Evolutionary conservation across 768 basidiomycete genomes (phyloP).

Genomic region (Favolaschia claudopus): DNA sequence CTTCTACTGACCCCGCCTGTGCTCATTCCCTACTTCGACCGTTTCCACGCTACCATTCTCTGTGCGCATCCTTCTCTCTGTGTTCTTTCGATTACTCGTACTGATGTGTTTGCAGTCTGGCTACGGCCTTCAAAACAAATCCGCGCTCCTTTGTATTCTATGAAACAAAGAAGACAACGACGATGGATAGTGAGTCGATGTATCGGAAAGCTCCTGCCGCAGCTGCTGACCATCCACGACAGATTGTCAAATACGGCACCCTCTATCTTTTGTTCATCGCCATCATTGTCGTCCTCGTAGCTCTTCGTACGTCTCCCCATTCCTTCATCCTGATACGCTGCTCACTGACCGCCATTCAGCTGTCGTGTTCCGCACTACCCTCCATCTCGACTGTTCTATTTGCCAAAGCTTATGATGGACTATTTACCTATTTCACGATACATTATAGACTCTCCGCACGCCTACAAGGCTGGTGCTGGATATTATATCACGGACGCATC

Average conservation of each 20-base stretch:
- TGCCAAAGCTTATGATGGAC: constrained; percentile 70
- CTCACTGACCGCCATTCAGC: constrained; percentile 46
- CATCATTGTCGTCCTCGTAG: constrained; percentile 79
- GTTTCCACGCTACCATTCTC: constrained; percentile 88
- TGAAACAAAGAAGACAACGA: constrained; percentile 89
- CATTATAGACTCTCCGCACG: constrained; percentile 25
- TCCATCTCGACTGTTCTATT: constrained; percentile 71
- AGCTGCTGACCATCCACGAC: background rate
- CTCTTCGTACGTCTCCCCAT: constrained; percentile 66
- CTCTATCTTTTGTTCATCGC: constrained; percentile 75
- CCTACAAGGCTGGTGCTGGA: constrained; percentile 20
- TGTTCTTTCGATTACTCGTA: constrained; percentile 3
- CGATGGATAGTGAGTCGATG: constrained; percentile 87
- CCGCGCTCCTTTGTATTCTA: constrained; percentile 87
- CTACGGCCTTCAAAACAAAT: constrained; percentile 94
- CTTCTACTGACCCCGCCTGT: constrained; percentile 92
- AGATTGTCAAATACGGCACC: constrained; percentile 87
- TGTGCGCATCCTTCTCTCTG: constrained; percentile 61
- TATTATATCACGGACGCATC: constrained; percentile 25
- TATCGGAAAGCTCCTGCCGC: background rate
- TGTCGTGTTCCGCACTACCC: constrained; percentile 63
- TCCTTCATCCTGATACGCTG: constrained; percentile 3
- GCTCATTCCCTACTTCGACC: constrained; percentile 91
- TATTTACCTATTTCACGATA: constrained; percentile 44
- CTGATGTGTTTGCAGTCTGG: constrained; percentile 73